Base-by-base conservation (phyloP, 495 filamentous ascomycete species). In the Penicillium parvum region DNA sequence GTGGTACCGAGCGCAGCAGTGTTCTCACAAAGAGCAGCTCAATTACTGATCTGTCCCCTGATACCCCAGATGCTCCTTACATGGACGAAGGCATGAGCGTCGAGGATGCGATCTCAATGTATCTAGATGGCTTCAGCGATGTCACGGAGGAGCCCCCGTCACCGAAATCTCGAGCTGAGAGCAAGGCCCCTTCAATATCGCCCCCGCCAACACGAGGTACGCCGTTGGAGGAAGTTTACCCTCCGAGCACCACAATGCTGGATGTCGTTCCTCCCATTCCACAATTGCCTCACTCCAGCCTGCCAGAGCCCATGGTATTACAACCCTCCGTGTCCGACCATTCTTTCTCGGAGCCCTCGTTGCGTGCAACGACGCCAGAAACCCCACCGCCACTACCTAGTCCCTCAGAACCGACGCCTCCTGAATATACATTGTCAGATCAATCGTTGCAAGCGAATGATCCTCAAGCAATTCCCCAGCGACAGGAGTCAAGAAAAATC, bases 41-140 rank as follows among this genome's bases (percentile, higher is more conserved):
- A 0, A 76, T 82, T 22, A 86, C 78, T 11, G 77, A 80, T 41
- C 56, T 68, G 7, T 86, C 77, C n/a, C 72, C 78, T 22, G 73
- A 87, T 35, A 72, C 66, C 20, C 74, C 68, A 45, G 71, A 74
- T 40, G 66, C 61, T n/a, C 66, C 72, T 42, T 76, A 73, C 27
- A 76, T 75, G 27, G 84, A 88, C 43, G 84, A 79, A 43, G 82
- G 79, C 4, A 84, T 90, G 74, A 95, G 83, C 47, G 78, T 95
- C 3, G 90, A 97, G 50, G 90, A 96, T 69, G 84, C 88, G 6
- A 92, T 96, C 65, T 87, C 83, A 11, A 90, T 96, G 85, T 96
- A 96, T 58, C 84, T 86, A 40, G 80, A 84, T 49, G 88, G 90
- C 0, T 91, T 92, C 65, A 72, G 72, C 40, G 83, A 86, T 32